Evolutionary conservation across 441 rosid species (phyloP).

Genomic region (Breynia disticha): DNA sequence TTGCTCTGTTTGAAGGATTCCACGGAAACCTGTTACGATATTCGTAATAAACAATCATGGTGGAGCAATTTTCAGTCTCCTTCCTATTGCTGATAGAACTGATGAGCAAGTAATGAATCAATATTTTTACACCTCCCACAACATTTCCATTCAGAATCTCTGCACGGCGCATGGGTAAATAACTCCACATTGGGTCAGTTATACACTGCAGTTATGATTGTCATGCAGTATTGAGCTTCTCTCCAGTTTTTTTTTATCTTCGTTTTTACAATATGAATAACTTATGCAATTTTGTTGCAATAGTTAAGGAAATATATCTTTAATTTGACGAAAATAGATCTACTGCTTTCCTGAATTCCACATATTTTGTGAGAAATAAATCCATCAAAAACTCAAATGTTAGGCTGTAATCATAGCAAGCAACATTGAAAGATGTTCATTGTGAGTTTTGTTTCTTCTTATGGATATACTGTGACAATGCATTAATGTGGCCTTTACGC

Average conservation of each 20-base stretch:
- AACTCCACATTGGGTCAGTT: constrained; percentile 8
- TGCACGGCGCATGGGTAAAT: constrained; percentile 87
- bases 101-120: constrained; percentile 60
- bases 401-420: too few species aligned
- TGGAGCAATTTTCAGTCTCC: constrained; percentile 96
- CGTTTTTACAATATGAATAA: not conserved
- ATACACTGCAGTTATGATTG: not conserved
- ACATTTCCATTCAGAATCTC: constrained; percentile 58
- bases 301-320: not conserved
- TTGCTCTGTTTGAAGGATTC: constrained; percentile 36
- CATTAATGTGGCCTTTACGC: not conserved
- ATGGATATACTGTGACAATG: not conserved
- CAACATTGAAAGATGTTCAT: too few species aligned
- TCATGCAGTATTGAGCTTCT: not conserved
- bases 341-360: not conserved
- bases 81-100: constrained; percentile 75
- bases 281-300: not conserved
- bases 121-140: constrained; percentile 84
- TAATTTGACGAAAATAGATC: not conserved
- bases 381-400: too few species aligned
- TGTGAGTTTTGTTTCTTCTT: not conserved
- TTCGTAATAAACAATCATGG: constrained; percentile 91
- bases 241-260: not conserved
- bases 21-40: constrained; percentile 72
- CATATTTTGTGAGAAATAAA: not conserved